These are phyloP conservation scores for Phytopythium montanum DNA, from an alignment of 352 stramenopile genomes.

Conservation along the genomic window DNA sequence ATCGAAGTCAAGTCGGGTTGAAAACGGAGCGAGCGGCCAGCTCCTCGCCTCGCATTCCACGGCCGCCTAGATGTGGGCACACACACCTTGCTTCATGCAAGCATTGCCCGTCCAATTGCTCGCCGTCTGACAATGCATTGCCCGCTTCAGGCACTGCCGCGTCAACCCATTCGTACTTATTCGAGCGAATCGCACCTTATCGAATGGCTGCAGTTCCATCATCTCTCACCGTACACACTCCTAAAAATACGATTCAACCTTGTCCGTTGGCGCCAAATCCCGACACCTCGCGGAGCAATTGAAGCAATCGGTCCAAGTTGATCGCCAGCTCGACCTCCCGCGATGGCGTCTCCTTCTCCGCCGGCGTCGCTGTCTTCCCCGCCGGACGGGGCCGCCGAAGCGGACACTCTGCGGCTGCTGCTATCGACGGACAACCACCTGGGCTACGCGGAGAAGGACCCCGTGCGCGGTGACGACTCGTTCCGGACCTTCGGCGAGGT, in stretches of 20 bases:
- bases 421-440: slow-evolving; percentile 99
- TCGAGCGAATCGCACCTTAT: neutral
- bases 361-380: neutral
- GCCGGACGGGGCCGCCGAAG: too few species aligned
- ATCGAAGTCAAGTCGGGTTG: too few species aligned
- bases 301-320: neutral
- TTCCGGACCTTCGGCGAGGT: slow-evolving; percentile 90
- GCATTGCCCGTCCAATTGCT: too few species aligned
- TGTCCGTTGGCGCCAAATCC: neutral
- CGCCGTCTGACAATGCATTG: too few species aligned
- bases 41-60: too few species aligned
- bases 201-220: neutral
- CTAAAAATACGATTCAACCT: neutral
- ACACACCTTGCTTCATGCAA: too few species aligned
- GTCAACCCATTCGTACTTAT: neutral
- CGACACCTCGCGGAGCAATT: neutral
- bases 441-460: slow-evolving; percentile 95
- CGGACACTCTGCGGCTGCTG: slow-evolving; percentile 84
- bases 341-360: slow-evolving; percentile 1
- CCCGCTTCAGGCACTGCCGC: too few species aligned
- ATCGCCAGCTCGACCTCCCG: neutral
- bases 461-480: slow-evolving; percentile 93
- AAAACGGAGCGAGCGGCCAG: too few species aligned
- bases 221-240: neutral
- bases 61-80: too few species aligned